These are phyloP conservation scores for Limonium bicolor DNA, from an alignment of 148 eudicot genomes.

Conservation along the genomic window DNA sequence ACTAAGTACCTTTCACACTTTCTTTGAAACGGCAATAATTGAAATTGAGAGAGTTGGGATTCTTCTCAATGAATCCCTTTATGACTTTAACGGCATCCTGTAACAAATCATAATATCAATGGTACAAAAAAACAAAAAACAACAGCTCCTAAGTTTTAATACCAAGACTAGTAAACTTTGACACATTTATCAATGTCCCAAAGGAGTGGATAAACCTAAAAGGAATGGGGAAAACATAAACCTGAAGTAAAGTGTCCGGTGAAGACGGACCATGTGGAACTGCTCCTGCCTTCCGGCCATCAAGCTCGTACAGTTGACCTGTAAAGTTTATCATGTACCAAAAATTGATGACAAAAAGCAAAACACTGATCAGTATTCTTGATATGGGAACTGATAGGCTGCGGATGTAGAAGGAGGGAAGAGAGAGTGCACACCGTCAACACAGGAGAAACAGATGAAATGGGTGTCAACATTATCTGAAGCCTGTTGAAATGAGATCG, in stretches of 20 bases:
- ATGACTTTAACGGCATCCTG: constrained; percentile 93
- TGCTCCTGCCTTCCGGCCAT: constrained; percentile 77
- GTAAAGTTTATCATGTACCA: no score
- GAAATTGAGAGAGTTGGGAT: constrained; percentile 74
- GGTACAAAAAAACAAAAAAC: no score
- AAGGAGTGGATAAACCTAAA: no score
- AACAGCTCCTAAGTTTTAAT: no score
- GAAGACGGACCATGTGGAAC: constrained; percentile 74
- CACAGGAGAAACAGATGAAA: constrained; percentile 82
- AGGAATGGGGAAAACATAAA: constrained; percentile 1
- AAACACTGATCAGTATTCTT: no score
- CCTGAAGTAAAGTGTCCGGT: constrained; percentile 56
- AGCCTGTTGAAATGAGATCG: constrained; percentile 49
- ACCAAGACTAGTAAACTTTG: no score
- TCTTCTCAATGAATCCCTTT: constrained; percentile 47
- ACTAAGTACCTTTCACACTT: no score
- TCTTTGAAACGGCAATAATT: constrained; percentile 75
- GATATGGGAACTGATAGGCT: no score
- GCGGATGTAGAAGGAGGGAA: no score
- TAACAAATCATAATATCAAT: no score
- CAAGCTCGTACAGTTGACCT: constrained; percentile 93
- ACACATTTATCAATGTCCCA: no score
- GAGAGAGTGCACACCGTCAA: constrained; percentile 56
- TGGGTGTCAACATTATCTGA: constrained; percentile 64
- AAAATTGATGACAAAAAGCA: no score